Base-by-base conservation (phyloP, 1,284 basidiomycete genomes). In the Fomitopsis pinicola region DNA sequence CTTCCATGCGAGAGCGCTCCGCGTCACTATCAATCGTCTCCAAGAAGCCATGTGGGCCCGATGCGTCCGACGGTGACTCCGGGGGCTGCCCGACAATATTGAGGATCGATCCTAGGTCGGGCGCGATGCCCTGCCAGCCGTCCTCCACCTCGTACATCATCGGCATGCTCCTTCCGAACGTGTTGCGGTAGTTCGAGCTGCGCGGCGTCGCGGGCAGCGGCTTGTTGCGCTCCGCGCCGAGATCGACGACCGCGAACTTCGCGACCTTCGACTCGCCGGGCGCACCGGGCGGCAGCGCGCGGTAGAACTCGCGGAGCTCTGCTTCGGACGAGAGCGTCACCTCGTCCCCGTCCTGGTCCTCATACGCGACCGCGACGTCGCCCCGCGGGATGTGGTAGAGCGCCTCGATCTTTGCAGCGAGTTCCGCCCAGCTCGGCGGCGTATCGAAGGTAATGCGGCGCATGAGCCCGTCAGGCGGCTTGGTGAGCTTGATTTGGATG, bases 251-350 rank as follows among this genome's bases (percentile, higher is more conserved):
- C 14, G 72, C 74, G 67, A 92, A 82, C 72, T 83, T 89, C 73
- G 86, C 74, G 42, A 75, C 63, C 55, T 57, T 66, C 9, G 63
- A 56, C 22, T 63, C 60, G 59, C 61, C 64, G n/a, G 44, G 57
- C 44, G 46, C 48, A 22, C 61, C 60, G 22, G 45, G 56, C 2
- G 60, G 19, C n/a, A 66, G 64, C 30, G 64, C 64, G 33, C 73
- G 71, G 70, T 84, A 89, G 74, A 78, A 90, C 67, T 85, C 86
- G 59, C 79, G 78, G 10, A 89, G 78, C 71, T 90, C 88, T 42
- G 85, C 85, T 60, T 90, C 79, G 4, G 88, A 83, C 72, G 82
- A 88, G 62, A 91, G 77, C 12, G 89, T 91, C 62, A 92, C 82
- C 64, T 87, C 82, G 68, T 92, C 89, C 40, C 82, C 80, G 67